Conservation (phyloP, 106 monocot species). For the Phalaenopsis aphrodite region DNA sequence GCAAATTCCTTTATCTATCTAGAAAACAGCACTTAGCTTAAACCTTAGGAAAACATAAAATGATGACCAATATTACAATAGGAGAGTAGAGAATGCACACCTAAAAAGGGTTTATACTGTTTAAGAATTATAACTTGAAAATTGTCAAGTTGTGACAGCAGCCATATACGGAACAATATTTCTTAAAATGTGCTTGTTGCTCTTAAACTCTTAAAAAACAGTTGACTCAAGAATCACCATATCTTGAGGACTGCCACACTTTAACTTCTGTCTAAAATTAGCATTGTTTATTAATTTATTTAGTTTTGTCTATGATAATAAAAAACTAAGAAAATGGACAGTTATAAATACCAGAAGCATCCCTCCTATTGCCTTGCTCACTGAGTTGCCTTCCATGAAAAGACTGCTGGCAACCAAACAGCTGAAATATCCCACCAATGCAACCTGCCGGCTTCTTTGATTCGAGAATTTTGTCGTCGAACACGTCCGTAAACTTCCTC, state of each 20-base stretch:
- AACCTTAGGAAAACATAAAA: too few relatives aligned
- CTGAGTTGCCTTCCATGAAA: conserved; percentile 11
- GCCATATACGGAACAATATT: too few relatives aligned
- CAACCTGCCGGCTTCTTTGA: conserved; percentile 60
- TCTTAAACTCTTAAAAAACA: too few relatives aligned
- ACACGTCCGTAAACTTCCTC: conserved; percentile 20
- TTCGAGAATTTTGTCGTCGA: conserved; percentile 30
- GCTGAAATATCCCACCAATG: conserved; percentile 67
- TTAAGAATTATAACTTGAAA: too few relatives aligned
- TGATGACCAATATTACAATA: too few relatives aligned
- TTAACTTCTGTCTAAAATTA: too few relatives aligned
- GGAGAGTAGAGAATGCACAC: too few relatives aligned
- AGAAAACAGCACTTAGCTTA: too few relatives aligned
- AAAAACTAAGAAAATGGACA: conserved; percentile 31
- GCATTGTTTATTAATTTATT: neutral
- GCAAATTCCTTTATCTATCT: too few relatives aligned
- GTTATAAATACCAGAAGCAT: conserved; percentile 30
- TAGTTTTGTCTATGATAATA: neutral
- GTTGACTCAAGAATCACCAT: neutral
- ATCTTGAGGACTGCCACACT: neutral
- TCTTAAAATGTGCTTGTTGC: too few relatives aligned
- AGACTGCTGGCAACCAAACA: conserved; percentile 56
- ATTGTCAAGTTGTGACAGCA: too few relatives aligned
- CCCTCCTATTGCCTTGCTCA: conserved; percentile 23
- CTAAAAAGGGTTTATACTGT: too few relatives aligned